Evolutionary conservation across 306 rosid species (phyloP), one percentile per base, ranked within the genome.

Genomic region (Sesbania bispinosa): DNA sequence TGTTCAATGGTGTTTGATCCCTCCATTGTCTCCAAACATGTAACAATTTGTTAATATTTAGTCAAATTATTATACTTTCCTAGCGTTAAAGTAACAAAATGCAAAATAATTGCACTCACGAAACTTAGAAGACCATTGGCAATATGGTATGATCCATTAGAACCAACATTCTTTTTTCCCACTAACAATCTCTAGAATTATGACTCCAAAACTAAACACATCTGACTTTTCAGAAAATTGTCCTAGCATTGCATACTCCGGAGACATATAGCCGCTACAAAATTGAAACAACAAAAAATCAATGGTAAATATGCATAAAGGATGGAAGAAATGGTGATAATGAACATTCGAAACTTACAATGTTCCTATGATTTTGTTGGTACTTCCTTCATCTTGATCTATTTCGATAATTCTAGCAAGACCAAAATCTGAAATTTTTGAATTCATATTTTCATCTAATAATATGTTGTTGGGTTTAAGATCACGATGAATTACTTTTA

Each of bases 21-120:
- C 0, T 62, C 69, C 69, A 62, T 1, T 21, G 69, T 21, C 23
- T 62, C 69, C 69, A 62, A 21, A 39, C 69, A 52, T 66, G 14
- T 27, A 10, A 30, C 15, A 47, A 29, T 27, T 58, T 7, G 15
- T 26, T 3, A 27, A n/a, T n/a, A 14, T 0, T 63, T 32, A 14
- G 26, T 35, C 45, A 16, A 33, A 7, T 18, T 0, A 18, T 7
- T 16, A 0, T 10, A 32, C 1, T 30, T n/a, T 14, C 3, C 14
- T 27, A 11, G 0, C 11, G 10, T 23, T 4, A 58, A 30, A 60
- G 1, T 16, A 16, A 53, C 10, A 53, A 13, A 36, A 10, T 6
- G 39, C 3, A 4, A 60, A 14, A 9, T 35, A 1, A 20, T 38
- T n/a, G 2, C 0, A 64, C 74, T 69, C 6, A 69, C 75, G 11